These are phyloP conservation scores for Mrakia gelida DNA, from an alignment of 768 basidiomycete genomes.

Conservation along the genomic window DNA sequence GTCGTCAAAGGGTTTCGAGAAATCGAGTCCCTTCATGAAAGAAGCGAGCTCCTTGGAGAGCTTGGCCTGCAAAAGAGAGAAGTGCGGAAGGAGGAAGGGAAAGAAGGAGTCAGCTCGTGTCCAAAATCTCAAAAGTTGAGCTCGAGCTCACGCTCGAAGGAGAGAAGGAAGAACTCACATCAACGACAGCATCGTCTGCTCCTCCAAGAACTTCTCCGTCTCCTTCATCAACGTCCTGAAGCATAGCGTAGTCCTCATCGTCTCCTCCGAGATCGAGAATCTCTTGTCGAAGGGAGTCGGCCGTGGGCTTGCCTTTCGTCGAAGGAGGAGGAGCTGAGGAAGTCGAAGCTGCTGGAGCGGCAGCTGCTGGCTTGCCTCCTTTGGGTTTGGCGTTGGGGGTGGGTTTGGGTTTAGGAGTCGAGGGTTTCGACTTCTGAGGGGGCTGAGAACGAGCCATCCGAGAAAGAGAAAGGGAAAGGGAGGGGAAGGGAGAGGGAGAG, in stretches of 20 bases:
- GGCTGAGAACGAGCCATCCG: constrained; percentile 20
- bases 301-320: not conserved
- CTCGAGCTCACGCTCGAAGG: not conserved
- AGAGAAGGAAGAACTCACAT: constrained; percentile 36
- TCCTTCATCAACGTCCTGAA: constrained; percentile 47
- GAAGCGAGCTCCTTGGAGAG: constrained; percentile 29
- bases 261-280: constrained; percentile 52
- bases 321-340: not conserved
- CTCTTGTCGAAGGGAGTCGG: constrained; percentile 35
- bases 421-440: constrained; percentile 16
- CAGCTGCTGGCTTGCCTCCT: too few relatives aligned
- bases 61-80: constrained; percentile 8
- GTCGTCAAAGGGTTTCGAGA: constrained; percentile 16
- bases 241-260: constrained; percentile 51
- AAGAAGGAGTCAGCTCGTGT: not conserved
- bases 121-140: not conserved
- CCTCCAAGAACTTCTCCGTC: constrained; percentile 48
- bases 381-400: not conserved
- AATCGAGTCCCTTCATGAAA: constrained; percentile 32
- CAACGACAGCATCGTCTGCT: constrained; percentile 53
- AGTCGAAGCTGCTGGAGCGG: not conserved
- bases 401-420: not conserved
- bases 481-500: not conserved
- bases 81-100: not conserved
- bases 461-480: not conserved